A percentile compares a stretch with the other conserved stretches of the same genome.
phyloP scores from a whole-genome alignment of 495 filamentous ascomycete genomes.

The Penicillium alfredii region DNA sequence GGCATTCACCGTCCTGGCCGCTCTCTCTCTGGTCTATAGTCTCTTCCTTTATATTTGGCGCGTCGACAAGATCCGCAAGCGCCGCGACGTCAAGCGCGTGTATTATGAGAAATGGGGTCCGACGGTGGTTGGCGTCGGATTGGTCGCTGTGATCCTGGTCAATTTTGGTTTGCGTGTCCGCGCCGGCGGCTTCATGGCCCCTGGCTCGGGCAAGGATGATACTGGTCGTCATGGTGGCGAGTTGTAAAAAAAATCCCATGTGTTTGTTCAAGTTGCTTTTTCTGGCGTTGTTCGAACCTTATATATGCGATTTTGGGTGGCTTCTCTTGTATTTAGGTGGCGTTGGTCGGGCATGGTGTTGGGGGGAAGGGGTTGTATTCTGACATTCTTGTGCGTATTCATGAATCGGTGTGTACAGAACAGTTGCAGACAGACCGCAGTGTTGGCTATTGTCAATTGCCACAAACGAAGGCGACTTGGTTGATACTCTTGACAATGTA shows the following conservation, averaged over 20 bases:
- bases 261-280: too few species aligned
- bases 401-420: too few species aligned
- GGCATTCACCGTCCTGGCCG: conserved; percentile 76
- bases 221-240: conserved; percentile 12
- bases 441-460: too few species aligned
- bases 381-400: too few species aligned
- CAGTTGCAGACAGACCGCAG: too few species aligned
- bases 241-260: too few species aligned
- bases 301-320: too few species aligned
- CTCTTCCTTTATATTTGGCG: conserved; percentile 82
- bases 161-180: conserved; percentile 58
- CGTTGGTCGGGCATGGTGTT: too few species aligned
- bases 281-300: not conserved
- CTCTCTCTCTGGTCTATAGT: conserved; percentile 68
- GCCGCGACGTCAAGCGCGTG: conserved; percentile 62
- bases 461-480: too few species aligned
- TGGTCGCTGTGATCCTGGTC: conserved; percentile 66
- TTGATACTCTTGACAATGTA: too few species aligned
- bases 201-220: conserved; percentile 3
- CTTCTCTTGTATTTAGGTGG: conserved; percentile 3
- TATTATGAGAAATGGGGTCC: conserved; percentile 92
- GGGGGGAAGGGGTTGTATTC: too few species aligned
- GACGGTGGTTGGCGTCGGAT: conserved; percentile 63
- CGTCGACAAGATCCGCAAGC: conserved; percentile 71
- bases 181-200: conserved; percentile 29